phyloP scores from a whole-genome alignment of 1,284 basidiomycete genomes.

The Anthracocystis setariae region DNA sequence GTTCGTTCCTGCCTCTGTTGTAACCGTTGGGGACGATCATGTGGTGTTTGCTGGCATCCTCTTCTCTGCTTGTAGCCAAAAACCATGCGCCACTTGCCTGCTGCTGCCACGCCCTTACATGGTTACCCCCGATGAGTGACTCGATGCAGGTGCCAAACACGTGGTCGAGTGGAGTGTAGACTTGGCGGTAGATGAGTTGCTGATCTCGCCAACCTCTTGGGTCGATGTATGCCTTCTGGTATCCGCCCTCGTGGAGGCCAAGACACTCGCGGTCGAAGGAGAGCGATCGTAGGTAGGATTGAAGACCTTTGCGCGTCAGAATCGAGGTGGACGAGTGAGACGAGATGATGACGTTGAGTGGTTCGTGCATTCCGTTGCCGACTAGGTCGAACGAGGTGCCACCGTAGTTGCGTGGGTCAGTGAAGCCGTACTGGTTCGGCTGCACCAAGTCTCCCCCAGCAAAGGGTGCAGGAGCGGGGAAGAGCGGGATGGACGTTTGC shows the following conservation, averaged over 20 bases:
- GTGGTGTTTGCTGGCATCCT: conserved; percentile 45
- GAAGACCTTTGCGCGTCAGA: conserved; percentile 56
- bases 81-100: conserved; percentile 78
- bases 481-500: conserved; percentile 28
- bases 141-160: conserved; percentile 70
- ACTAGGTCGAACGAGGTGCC: conserved; percentile 50
- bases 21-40: conserved; percentile 57
- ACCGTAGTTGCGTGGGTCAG: conserved; percentile 51
- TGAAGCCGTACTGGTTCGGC: conserved; percentile 40
- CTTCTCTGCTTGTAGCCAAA: conserved; percentile 73
- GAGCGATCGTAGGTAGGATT: conserved; percentile 54
- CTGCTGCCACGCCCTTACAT: conserved; percentile 75
- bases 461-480: conserved; percentile 5
- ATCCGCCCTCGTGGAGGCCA: conserved; percentile 55
- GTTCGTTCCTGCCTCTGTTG: conserved; percentile 74
- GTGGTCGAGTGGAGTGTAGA: conserved; percentile 52
- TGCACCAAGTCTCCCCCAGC: neutral
- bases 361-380: conserved; percentile 54
- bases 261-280: conserved; percentile 65
- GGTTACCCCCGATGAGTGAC: conserved; percentile 85
- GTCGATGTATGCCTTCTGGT: conserved; percentile 52
- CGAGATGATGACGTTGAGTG: conserved; percentile 63
- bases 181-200: conserved; percentile 54
- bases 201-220: conserved; percentile 47
- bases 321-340: conserved; percentile 49